phyloP scores from a whole-genome alignment of 345 rosid genomes.

The Salix suchowensis region DNA sequence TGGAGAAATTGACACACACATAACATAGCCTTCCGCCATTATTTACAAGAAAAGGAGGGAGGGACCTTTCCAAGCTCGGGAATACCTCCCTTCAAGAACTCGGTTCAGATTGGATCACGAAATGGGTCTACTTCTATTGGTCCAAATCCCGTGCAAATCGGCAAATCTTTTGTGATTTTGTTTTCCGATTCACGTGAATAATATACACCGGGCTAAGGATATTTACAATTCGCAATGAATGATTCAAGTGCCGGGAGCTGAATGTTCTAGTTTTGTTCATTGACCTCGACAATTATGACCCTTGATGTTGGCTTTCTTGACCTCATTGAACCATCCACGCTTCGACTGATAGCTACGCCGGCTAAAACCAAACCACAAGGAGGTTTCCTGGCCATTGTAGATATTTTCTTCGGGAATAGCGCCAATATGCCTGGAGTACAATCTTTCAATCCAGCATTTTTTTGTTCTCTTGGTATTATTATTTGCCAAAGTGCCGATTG shows the following conservation, averaged over 20 bases:
- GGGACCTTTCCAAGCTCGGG: background rate
- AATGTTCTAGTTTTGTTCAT: background rate
- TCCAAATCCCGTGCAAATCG: background rate
- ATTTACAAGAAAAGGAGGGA: background rate
- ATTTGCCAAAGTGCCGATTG: background rate
- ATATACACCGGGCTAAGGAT: background rate
- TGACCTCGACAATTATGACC: background rate
- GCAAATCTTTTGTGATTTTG: background rate
- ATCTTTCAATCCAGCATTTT: background rate
- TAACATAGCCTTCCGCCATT: background rate
- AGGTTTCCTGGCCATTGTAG: background rate
- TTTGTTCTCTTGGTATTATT: background rate
- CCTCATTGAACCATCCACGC: background rate
- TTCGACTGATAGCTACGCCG: background rate
- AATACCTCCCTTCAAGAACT: background rate
- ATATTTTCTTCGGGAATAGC: background rate
- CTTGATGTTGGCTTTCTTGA: background rate
- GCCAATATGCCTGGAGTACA: background rate
- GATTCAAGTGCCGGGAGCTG: background rate
- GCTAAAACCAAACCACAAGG: background rate
- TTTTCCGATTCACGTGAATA: background rate
- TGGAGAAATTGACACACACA: background rate
- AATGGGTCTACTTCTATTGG: background rate
- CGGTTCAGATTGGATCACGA: background rate
- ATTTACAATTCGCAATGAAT: background rate